A percentile compares a stretch with the other conserved stretches of the same genome.
Conservation (phyloP, 305 asterid genomes). For the Solanum hybrid region DNA sequence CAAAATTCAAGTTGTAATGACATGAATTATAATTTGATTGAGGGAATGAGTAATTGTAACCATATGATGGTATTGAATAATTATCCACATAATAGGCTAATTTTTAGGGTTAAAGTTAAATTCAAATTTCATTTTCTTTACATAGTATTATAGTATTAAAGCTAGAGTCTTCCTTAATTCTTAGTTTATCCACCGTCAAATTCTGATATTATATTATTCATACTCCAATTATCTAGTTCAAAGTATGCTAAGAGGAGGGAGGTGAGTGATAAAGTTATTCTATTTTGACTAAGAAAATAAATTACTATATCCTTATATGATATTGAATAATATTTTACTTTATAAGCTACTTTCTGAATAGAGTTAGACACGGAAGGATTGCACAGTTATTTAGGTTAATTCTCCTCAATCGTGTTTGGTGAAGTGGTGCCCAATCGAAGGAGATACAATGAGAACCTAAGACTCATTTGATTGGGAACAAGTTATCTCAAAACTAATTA, state of each 20-base stretch:
- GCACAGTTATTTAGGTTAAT: not conserved
- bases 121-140: not conserved
- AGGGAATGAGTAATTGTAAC: not conserved
- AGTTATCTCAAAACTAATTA: rapidly evolving
- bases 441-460: not conserved
- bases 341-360: not conserved
- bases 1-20: not conserved
- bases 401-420: not conserved
- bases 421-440: not conserved
- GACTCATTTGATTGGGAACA: rapidly evolving
- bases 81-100: not conserved
- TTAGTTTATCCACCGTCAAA: not conserved
- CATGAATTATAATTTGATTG: not conserved
- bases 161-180: not conserved
- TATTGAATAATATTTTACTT: not conserved
- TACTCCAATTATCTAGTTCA: not conserved
- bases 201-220: not conserved
- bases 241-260: not conserved
- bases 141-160: not conserved
- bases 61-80: not conserved
- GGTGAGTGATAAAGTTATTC: not conserved
- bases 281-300: not conserved
- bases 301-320: not conserved
- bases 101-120: not conserved
- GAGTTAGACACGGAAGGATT: not conserved